phyloP scores from a whole-genome alignment of 116 monocot genomes.

The Phalaenopsis hybrid region DNA sequence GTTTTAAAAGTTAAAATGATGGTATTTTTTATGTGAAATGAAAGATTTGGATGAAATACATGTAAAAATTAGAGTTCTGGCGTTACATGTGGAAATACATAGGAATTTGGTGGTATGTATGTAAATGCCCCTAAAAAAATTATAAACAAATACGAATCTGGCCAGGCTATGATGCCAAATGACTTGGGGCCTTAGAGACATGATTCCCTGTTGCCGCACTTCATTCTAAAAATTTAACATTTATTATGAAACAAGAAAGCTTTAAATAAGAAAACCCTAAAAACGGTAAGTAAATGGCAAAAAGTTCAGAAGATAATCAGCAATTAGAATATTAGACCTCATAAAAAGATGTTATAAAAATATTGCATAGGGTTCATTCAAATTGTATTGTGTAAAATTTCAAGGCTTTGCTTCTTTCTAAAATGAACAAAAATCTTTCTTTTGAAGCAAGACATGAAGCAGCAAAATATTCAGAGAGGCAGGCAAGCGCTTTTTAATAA shows the following conservation, averaged over 20 bases:
- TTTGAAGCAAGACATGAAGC: neutral
- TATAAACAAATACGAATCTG: neutral
- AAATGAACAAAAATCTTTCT: neutral
- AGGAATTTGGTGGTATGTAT: too few species aligned
- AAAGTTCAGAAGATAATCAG: neutral
- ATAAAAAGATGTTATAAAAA: neutral
- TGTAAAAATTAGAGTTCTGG: too few species aligned
- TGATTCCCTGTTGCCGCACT: neutral
- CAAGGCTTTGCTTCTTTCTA: neutral
- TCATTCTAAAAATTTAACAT: neutral
- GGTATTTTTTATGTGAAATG: too few species aligned
- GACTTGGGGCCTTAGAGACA: too few species aligned
- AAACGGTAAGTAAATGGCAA: neutral
- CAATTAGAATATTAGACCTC: neutral
- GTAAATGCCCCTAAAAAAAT: neutral
- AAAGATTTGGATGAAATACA: too few species aligned
- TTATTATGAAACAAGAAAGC: too few species aligned
- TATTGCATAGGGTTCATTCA: neutral
- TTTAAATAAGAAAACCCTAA: neutral
- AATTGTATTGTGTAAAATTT: neutral
- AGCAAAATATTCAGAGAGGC: too few species aligned
- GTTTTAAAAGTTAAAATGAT: too few species aligned
- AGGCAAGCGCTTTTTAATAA: neutral
- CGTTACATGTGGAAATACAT: too few species aligned
- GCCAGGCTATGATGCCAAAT: neutral